Percentiles rank a stretch among this genome's conserved stretches.
Conservation (phyloP, 495 filamentous ascomycete species). For the Tuber microsphaerosporum region DNA sequence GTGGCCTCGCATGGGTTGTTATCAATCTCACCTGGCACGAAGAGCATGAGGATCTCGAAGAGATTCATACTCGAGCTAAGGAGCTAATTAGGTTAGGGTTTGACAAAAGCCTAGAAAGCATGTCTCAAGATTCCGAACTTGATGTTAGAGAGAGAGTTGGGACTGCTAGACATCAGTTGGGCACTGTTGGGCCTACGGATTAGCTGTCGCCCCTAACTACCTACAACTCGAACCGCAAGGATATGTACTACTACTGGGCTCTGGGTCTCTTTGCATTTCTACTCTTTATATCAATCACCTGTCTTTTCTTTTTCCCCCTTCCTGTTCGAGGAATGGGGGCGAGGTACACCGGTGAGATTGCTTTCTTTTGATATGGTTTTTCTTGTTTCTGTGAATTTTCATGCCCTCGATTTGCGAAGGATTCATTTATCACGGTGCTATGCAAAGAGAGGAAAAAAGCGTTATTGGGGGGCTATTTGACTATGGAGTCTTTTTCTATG, state of each 20-base stretch:
- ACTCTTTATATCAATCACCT: background rate
- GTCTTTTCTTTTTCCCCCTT: background rate
- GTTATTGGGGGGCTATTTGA: background rate
- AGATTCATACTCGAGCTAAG: conserved; percentile 56
- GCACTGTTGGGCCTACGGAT: conserved; percentile 15
- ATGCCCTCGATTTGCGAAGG: background rate
- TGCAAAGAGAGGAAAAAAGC: background rate
- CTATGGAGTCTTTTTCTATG: conserved; percentile 17
- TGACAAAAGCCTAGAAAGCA: conserved; percentile 54
- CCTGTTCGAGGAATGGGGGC: background rate
- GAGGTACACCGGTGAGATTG: background rate
- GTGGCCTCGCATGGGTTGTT: conserved; percentile 68
- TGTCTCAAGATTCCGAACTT: conserved; percentile 67
- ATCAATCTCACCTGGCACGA: conserved; percentile 79
- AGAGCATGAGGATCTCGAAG: conserved; percentile 55
- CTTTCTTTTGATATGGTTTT: background rate
- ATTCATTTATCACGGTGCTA: background rate
- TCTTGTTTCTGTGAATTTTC: background rate
- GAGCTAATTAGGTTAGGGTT: conserved; percentile 69
- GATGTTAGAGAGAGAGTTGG: conserved; percentile 80
- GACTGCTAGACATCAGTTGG: conserved; percentile 59
- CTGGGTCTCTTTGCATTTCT: background rate
- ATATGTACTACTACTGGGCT: conserved; percentile 1
- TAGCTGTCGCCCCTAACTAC: background rate
- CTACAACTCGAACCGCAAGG: background rate